Base-by-base conservation (phyloP, 176 grass and related monocot species). In the Eremochloa ophiuroides region DNA sequence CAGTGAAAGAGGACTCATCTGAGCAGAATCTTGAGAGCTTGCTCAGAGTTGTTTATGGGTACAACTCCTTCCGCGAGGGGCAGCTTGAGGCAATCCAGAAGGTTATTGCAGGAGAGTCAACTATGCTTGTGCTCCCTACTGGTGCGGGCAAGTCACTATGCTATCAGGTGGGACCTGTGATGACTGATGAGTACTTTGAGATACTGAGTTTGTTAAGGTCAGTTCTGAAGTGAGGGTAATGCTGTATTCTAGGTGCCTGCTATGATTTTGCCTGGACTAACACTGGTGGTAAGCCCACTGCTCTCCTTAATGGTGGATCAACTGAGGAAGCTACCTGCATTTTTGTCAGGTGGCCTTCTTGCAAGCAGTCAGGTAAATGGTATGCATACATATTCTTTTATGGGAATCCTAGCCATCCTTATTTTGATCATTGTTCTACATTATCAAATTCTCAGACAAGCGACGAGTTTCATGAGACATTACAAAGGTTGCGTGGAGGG, bases 281-380 rank as follows among this genome's bases (percentile, higher is more conserved):
- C 92, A 53, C 73, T 98, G 73, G 92, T 98, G n/a, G 95, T 98
- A 78, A 98, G 95, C 74, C 95, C 95, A 35, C 74, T 98, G 44
- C 79, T 98, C 25, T 93, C 95, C 22, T 86, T 98, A 84, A 98
- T 98, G 95, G 81, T 94, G 29, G 95, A 98, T 91, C 95, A 98
- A 77, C 62, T 98, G 75, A 94, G 83, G 75, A 98, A 94, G 73
- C 90, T 98, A n/a, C 92, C 95, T 88, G 75, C 81, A 68, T 80
- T 94, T 87, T 84, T 98, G 65, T 48, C 90, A 58, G 95, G 92
- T 8, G 95, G 88, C 77, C 90, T 98, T 87, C 86, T 98, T 87
- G 89, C 86, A 30, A 98, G 95, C 69, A 93, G 66, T 79, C 95
- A 98, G 95, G 95, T 98, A 82, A 77, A 76, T 31, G 20, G 41